A percentile compares a stretch with the other conserved stretches of the same genome.
Evolutionary conservation across 768 basidiomycete genomes (phyloP).

Genomic region (Naematelia encephala): DNA sequence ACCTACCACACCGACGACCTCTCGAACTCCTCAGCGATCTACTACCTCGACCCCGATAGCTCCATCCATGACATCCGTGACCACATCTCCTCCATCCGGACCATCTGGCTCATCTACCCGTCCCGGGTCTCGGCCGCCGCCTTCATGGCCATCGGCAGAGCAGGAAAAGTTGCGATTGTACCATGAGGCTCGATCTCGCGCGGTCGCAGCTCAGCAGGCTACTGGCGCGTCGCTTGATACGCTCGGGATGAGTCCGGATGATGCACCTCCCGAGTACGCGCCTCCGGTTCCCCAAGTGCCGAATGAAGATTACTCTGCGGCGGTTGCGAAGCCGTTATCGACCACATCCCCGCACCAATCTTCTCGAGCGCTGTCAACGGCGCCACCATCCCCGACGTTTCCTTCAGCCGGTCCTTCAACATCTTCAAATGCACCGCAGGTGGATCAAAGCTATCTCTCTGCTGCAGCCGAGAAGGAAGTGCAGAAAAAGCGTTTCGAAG

Average conservation of each 20-base stretch:
- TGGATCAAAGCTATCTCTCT: constrained; percentile 13
- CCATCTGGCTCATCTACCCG: not conserved
- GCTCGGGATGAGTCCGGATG: constrained; percentile 24
- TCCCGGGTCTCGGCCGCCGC: not conserved
- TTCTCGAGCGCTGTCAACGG: not conserved
- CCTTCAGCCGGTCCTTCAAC: not conserved
- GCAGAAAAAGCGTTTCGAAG: constrained; percentile 40
- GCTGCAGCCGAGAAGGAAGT: constrained; percentile 43
- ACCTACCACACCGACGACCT: not conserved
- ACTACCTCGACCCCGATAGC: not conserved
- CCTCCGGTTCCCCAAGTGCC: constrained; percentile 17
- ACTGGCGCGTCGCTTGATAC: constrained; percentile 21
- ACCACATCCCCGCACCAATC: not conserved
- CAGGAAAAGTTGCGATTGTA: constrained; percentile 38
- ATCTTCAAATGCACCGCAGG: constrained; percentile 4
- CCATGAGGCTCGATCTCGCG: constrained; percentile 27
- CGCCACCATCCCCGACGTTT: not conserved
- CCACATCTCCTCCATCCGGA: not conserved
- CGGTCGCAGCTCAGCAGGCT: constrained; percentile 29
- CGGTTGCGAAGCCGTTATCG: not conserved
- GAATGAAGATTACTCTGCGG: not conserved
- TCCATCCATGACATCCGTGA: not conserved
- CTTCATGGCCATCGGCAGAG: constrained; percentile 37
- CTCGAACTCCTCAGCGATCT: not conserved
- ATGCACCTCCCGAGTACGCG: constrained; percentile 42